Base-by-base conservation (phyloP, 2,329 filamentous ascomycete species). In the Dactylellina cionopaga region DNA sequence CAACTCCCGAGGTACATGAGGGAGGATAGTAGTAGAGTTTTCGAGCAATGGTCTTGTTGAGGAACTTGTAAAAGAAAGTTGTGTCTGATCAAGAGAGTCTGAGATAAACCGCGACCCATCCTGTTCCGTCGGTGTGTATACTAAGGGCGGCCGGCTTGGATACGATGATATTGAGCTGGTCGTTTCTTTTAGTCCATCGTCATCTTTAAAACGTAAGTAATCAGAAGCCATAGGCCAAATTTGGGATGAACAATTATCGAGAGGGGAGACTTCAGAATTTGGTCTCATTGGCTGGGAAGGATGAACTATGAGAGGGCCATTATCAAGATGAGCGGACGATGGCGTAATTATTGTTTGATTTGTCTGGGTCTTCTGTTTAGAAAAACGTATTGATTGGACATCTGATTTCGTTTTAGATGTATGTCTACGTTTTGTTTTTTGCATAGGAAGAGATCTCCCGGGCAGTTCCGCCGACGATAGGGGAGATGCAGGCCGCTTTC, bases 101-200 rank as follows among this genome's bases (percentile, higher is more conserved):
- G 22, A 13, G 0, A 46, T 10, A 19, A 72, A 65, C 19, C 68
- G 35, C 5, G 51, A 59, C n/a, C 59, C 58, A 13, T 72, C 68
- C 35, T 72, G 68, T 49, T 72, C 68, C 15, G 59, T 72, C 24
- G 68, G 68, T 9, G 68, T 72, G 27, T 65, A 72, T 35, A 72
- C 52, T 17, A 60, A 41, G 7, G 59, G 43, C 1, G 68, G 58
- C 25, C 59, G 35, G 17, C 25, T 49, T 19, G 37, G 24, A 33
- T 58, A 72, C 2, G 46, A 46, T 2, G 59, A 49, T 24, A 39
- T 47, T 29, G 41, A 9, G 13, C 17, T 24, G 1, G 37, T 51
- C 1, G 17, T 19, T n/a, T 71, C 66, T 41, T 51, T 55, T 10
- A 33, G 11, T 13, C 51, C 58, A 25, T n/a, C 25, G 33, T 41